A percentile compares a stretch with the other conserved stretches of the same genome.
Conservation (phyloP, 192 early-diverging fungal genomes). For the Coemansia brasiliensis region DNA sequence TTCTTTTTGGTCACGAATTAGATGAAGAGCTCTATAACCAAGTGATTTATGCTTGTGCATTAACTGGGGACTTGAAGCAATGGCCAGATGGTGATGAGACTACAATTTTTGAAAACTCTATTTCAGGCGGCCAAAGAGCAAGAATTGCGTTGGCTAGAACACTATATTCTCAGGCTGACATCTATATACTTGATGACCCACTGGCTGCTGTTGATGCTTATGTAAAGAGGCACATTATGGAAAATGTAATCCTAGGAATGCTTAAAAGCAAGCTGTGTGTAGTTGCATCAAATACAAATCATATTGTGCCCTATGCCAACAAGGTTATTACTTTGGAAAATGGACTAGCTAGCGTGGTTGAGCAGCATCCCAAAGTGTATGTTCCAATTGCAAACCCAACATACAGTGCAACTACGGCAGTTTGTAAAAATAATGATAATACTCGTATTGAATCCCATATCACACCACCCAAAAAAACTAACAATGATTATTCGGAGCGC, state of each 20-base stretch:
- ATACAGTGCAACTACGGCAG: too few species aligned
- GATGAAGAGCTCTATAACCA: constrained; percentile 36
- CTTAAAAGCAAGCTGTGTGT: constrained; percentile 59
- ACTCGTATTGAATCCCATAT: too few species aligned
- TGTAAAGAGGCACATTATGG: constrained; percentile 62
- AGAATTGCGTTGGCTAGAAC: constrained; percentile 8
- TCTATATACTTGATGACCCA: constrained; percentile 61
- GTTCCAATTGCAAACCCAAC: background rate
- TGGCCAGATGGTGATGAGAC: constrained; percentile 51
- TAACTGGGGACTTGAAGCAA: constrained; percentile 56
- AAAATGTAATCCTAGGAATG: constrained; percentile 18
- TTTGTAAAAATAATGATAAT: too few species aligned
- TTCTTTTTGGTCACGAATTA: constrained; percentile 13
- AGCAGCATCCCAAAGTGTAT: background rate
- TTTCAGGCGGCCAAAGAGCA: constrained; percentile 7
- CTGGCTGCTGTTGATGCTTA: constrained; percentile 65
- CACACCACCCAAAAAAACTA: too few species aligned
- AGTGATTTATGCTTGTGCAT: constrained; percentile 58
- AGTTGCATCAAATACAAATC: constrained; percentile 77
- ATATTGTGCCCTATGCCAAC: constrained; percentile 71
- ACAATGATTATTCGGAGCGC: background rate
- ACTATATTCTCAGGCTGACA: constrained; percentile 62
- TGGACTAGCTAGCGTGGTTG: constrained; percentile 33
- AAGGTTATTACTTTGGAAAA: constrained; percentile 69
- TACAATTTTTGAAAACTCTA: constrained; percentile 29